These are phyloP conservation scores for Thermomucor indicae-seudaticae DNA, from an alignment of 371 early-diverging fungal species.

Conservation along the genomic window DNA sequence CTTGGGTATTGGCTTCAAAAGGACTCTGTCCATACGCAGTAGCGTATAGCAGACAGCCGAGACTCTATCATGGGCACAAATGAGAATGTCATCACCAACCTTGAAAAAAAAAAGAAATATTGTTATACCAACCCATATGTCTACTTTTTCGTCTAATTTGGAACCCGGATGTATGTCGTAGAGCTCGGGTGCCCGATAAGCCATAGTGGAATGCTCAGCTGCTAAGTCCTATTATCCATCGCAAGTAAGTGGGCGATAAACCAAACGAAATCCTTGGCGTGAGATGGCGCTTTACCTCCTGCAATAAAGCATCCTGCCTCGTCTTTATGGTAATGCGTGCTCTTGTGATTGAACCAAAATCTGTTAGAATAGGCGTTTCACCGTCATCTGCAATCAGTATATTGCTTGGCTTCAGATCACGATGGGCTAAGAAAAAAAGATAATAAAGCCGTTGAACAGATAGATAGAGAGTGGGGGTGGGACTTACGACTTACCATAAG, in stretches of 20 bases:
- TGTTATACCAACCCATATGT: conserved; percentile 57
- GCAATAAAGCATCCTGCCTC: conserved; percentile 56
- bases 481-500: conserved; percentile 12
- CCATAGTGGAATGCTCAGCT: conserved; percentile 65
- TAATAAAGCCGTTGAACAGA: too few species aligned
- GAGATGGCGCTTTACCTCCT: too few species aligned
- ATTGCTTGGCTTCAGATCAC: conserved; percentile 72
- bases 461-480: too few species aligned
- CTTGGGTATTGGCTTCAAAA: conserved; percentile 62
- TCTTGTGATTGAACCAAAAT: conserved; percentile 64
- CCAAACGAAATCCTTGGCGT: neutral
- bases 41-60: conserved; percentile 72
- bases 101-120: neutral
- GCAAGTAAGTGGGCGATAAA: neutral
- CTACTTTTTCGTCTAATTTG: conserved; percentile 65
- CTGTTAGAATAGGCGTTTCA: conserved; percentile 63
- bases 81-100: neutral
- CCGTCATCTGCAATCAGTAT: conserved; percentile 61
- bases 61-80: conserved; percentile 27
- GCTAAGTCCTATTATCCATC: conserved; percentile 12
- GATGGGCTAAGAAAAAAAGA: conserved; percentile 44
- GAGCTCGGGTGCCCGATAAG: conserved; percentile 75
- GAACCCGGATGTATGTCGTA: conserved; percentile 68
- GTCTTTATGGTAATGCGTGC: conserved; percentile 55
- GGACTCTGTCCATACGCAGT: conserved; percentile 69